Percentiles rank a stretch among this genome's conserved stretches.
Conservation (phyloP, 2,329 filamentous ascomycete species). For the Talaromyces piceae region DNA sequence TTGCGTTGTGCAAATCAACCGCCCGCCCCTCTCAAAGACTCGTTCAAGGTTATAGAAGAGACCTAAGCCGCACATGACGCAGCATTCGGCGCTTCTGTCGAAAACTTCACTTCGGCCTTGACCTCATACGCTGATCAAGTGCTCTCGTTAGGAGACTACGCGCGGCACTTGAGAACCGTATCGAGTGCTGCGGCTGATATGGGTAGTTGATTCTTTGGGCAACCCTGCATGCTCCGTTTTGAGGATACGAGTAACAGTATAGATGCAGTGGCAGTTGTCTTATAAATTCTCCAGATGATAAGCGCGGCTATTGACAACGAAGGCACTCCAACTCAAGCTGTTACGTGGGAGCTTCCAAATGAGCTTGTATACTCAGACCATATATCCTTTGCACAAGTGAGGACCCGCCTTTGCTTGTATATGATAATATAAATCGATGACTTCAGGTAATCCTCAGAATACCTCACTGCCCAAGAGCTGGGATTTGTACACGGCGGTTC, state of each 20-base stretch:
- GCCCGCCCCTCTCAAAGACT: constrained; percentile 14
- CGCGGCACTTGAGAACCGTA: constrained; percentile 16
- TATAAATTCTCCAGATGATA: too few relatives aligned
- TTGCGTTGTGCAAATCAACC: constrained; percentile 24
- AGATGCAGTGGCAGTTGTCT: constrained; percentile 7
- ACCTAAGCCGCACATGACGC: background rate
- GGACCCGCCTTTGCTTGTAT: too few relatives aligned
- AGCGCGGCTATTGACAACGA: too few relatives aligned
- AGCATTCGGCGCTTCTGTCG: constrained; percentile 7
- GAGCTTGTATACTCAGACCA: too few relatives aligned
- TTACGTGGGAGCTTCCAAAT: too few relatives aligned
- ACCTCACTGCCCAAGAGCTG: too few relatives aligned
- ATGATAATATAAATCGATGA: too few relatives aligned
- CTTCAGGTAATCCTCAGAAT: too few relatives aligned
- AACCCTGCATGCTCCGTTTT: constrained; percentile 21
- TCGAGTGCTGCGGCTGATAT: constrained; percentile 16
- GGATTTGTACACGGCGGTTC: too few relatives aligned
- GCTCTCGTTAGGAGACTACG: constrained; percentile 13
- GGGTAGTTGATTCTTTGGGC: constrained; percentile 21
- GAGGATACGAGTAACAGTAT: background rate
- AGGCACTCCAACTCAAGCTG: too few relatives aligned
- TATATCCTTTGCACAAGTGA: too few relatives aligned
- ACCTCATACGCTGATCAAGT: constrained; percentile 14
- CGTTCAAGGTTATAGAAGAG: background rate
- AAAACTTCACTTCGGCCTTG: constrained; percentile 17